These are phyloP conservation scores for Suillus spraguei DNA, from an alignment of 768 basidiomycete species.

Conservation along the genomic window DNA sequence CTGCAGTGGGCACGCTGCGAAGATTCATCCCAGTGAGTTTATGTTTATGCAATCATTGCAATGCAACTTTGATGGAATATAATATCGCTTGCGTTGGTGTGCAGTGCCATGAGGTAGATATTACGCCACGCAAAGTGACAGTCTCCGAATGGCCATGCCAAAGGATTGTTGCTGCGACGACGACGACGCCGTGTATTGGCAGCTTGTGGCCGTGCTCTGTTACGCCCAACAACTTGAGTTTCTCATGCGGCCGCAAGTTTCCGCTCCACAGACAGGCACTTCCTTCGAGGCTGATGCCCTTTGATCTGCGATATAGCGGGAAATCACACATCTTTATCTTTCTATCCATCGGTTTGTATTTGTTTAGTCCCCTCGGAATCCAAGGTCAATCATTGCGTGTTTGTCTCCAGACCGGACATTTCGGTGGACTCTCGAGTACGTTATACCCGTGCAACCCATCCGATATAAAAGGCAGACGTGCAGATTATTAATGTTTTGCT, in stretches of 20 bases:
- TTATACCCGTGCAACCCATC: not conserved
- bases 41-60: slow-evolving; percentile 3
- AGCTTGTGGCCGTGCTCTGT: not conserved
- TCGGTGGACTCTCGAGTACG: slow-evolving; percentile 2
- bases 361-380: slow-evolving; percentile 1
- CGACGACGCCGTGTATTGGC: not conserved
- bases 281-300: slow-evolving; percentile 1
- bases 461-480: not conserved
- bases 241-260: slow-evolving; percentile 6
- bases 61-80: slow-evolving; percentile 1
- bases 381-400: not conserved
- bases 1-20: not conserved
- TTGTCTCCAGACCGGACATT: not conserved
- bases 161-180: slow-evolving; percentile 8
- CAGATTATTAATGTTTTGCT: slow-evolving; percentile 4
- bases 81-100: slow-evolving; percentile 4
- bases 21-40: not conserved
- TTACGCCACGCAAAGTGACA: not conserved
- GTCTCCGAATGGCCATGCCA: not conserved
- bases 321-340: not conserved
- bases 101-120: slow-evolving; percentile 2
- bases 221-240: not conserved
- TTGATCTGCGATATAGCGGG: not conserved
- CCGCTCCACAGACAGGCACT: slow-evolving; percentile 8
- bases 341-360: not conserved